These are phyloP conservation scores for Termitomyces sp. DNA, from an alignment of 768 basidiomycete species.

Conservation along the genomic window DNA sequence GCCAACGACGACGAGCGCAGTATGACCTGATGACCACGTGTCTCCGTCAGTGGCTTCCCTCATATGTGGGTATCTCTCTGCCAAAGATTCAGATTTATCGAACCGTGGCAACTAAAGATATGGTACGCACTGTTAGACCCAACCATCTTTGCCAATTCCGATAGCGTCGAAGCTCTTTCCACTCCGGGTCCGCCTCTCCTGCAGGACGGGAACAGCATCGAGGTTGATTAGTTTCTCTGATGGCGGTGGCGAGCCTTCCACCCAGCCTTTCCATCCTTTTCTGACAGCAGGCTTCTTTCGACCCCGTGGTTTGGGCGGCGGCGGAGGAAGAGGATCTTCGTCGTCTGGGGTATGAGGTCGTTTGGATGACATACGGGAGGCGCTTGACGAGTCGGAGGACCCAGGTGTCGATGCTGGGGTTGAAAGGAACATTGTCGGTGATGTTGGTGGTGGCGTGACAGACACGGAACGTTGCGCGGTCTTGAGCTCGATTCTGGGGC, in stretches of 20 bases:
- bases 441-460: slow-evolving; percentile 66
- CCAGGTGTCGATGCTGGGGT: slow-evolving; percentile 73
- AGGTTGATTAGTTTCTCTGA: slow-evolving; percentile 80
- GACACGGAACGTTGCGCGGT: slow-evolving; percentile 66
- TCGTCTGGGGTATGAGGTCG: slow-evolving; percentile 72
- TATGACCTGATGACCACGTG: background rate
- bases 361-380: slow-evolving; percentile 77
- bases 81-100: slow-evolving; percentile 35
- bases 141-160: slow-evolving; percentile 69
- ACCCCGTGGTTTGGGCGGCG: slow-evolving; percentile 27
- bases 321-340: slow-evolving; percentile 31
- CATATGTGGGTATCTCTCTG: slow-evolving; percentile 15
- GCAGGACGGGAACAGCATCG: slow-evolving; percentile 63
- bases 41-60: slow-evolving; percentile 19
- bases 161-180: slow-evolving; percentile 84
- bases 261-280: slow-evolving; percentile 92
- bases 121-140: slow-evolving; percentile 57
- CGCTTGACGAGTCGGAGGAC: slow-evolving; percentile 66
- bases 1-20: slow-evolving; percentile 11
- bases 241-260: slow-evolving; percentile 78
- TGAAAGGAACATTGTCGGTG: slow-evolving; percentile 36
- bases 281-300: slow-evolving; percentile 61
- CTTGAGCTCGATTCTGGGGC: slow-evolving; percentile 71
- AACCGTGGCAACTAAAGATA: slow-evolving; percentile 38
- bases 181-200: slow-evolving; percentile 74